A percentile compares a stretch with the other conserved stretches of the same genome.
Conservation (phyloP, 495 filamentous ascomycete genomes). For the Podospora tetraspora region DNA sequence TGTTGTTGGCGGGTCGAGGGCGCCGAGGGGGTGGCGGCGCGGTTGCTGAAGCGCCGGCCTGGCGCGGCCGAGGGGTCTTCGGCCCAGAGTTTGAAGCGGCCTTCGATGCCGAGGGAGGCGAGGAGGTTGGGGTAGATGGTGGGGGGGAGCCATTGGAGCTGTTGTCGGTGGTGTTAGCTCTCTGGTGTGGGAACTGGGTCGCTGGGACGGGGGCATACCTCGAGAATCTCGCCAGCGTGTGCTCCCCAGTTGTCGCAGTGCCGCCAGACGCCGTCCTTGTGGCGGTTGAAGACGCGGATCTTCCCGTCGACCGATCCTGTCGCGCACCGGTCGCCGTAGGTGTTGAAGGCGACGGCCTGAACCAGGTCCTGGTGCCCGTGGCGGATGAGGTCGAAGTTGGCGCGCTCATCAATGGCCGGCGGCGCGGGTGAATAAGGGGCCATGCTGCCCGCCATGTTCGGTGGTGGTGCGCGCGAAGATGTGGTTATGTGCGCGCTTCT, state of each 20-base stretch:
- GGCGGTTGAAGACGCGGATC: constrained; percentile 82
- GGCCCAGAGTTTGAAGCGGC: constrained; percentile 82
- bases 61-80: constrained; percentile 74
- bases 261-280: constrained; percentile 71
- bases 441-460: constrained; percentile 19
- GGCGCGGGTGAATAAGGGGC: constrained; percentile 59
- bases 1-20: background rate
- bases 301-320: constrained; percentile 89
- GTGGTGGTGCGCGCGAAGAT: background rate
- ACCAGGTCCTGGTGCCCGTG: constrained; percentile 66
- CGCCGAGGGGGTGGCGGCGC: background rate
- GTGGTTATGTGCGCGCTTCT: background rate
- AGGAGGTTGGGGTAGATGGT: constrained; percentile 53
- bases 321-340: constrained; percentile 83
- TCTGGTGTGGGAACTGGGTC: background rate
- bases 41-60: constrained; percentile 67
- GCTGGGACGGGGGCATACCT: constrained; percentile 46
- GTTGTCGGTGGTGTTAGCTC: constrained; percentile 26
- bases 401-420: constrained; percentile 70
- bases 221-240: constrained; percentile 84
- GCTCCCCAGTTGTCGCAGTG: constrained; percentile 84
- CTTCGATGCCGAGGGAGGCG: constrained; percentile 72
- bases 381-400: constrained; percentile 45
- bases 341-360: constrained; percentile 64
- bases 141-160: constrained; percentile 69